A percentile compares a stretch with the other conserved stretches of the same genome.
Evolutionary conservation across 768 basidiomycete genomes (phyloP).

Genomic region (Leccinum pellstonianum): DNA sequence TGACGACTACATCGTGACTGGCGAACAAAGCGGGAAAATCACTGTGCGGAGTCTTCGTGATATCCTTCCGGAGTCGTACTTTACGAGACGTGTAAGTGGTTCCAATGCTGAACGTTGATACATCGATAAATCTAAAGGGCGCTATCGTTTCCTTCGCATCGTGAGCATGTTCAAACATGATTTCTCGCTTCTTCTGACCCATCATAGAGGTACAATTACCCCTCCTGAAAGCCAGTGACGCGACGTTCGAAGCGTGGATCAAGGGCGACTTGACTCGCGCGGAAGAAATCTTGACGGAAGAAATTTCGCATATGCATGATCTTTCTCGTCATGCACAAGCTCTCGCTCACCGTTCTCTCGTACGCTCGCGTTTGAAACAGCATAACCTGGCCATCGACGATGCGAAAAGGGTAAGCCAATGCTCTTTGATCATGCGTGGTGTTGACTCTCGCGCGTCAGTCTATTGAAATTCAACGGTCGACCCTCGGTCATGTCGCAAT

Average conservation of each 20-base stretch:
- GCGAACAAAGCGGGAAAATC: background rate
- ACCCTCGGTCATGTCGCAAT: constrained; percentile 12
- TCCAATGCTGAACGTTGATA: too few relatives aligned
- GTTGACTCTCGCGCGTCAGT: background rate
- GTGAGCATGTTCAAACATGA: background rate
- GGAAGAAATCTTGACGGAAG: constrained; percentile 2
- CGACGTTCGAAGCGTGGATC: background rate
- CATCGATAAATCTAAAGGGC: background rate
- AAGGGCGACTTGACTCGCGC: background rate
- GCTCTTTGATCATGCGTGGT: too few relatives aligned
- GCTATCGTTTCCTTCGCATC: background rate
- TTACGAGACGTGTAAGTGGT: background rate
- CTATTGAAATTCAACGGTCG: constrained; percentile 8
- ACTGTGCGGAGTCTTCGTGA: background rate
- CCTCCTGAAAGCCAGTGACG: background rate
- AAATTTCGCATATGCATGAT: background rate
- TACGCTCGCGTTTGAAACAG: background rate
- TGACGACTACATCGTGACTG: background rate
- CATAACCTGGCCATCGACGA: constrained; percentile 5
- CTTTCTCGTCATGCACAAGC: background rate
- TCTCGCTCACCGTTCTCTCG: constrained; percentile 4
- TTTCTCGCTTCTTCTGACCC: background rate
- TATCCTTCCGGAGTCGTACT: constrained; percentile 1
- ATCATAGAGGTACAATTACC: background rate
- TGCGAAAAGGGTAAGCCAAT: background rate